Base-by-base conservation (phyloP, 2,329 filamentous ascomycete genomes). In the Nakataea oryzae region DNA sequence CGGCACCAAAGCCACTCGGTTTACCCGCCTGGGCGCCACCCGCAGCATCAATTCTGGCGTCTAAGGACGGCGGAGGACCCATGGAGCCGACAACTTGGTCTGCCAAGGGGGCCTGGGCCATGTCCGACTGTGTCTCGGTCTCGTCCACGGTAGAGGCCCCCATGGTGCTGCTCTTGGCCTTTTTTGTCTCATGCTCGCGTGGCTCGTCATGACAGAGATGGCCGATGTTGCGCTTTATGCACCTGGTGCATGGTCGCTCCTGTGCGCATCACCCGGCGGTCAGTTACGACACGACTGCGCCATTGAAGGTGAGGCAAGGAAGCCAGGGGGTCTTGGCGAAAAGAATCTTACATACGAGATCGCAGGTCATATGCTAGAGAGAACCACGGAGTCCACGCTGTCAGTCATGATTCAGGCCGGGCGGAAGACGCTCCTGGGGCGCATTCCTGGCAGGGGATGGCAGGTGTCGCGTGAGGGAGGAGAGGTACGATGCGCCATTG, bases 201-300 rank as follows among this genome's bases (percentile, higher is more conserved):
- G 93, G 93, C 77, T 97, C 95, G 76, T 99, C 95, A 79, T 97
- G 95, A 76, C 95, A 99, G 67, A 99, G 83, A 76, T 99, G 95
- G 70, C 93, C 95, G 75, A 99, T 99, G 78, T 96, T 96, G 72
- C 95, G 88, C 79, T 97, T 99, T 77, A 97, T 91, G 81, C 95
- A 99, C 78, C 95, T 86, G 70, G 91, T 93, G 83, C 95, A 99
- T 71, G 95, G 95, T 74, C 95, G 88, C 80, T 96, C 91, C 91
- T 96, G 75, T 71, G 41, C 41, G 21, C 21, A 32, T 41, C 9
- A 8, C 32, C 32, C 6, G 5, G 3, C n/a, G 21, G 60, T 62
- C 56, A 63, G 60, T n/a, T 30, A 17, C 27, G 28, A 21, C 56
- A 58, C 27, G 29, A 58, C 56, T 29, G 27, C 14, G 5, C 28